phyloP scores from a whole-genome alignment of 1,139 yeast genomes.

The Arxiozyma bovina region DNA sequence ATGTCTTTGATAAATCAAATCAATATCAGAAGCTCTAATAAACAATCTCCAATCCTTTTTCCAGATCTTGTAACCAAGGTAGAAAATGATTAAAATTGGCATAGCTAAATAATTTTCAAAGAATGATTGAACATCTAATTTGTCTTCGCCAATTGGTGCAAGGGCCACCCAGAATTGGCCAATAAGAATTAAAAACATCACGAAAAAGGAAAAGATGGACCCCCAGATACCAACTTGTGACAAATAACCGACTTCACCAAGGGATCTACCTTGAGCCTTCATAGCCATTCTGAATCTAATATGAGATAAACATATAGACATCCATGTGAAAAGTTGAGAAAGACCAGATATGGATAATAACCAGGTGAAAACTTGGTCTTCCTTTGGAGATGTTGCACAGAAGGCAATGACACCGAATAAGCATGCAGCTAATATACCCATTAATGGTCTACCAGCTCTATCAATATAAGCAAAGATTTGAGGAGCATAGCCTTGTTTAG shows the following conservation, averaged over 20 bases:
- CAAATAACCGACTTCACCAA: constrained; percentile 47
- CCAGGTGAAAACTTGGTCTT: constrained; percentile 57
- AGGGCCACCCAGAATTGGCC: constrained; percentile 55
- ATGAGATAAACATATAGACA: constrained; percentile 52
- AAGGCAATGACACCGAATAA: constrained; percentile 50
- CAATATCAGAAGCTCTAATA: constrained; percentile 48
- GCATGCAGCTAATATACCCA: constrained; percentile 45
- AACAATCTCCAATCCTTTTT: constrained; percentile 47
- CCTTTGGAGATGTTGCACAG: constrained; percentile 50
- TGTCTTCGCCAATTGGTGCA: constrained; percentile 50
- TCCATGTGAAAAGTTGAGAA: constrained; percentile 62
- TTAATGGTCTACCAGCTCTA: constrained; percentile 58
- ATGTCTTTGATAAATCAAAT: constrained; percentile 66
- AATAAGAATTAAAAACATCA: constrained; percentile 43
- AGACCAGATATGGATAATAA: constrained; percentile 59
- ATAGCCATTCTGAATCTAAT: constrained; percentile 60
- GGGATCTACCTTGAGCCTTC: constrained; percentile 46
- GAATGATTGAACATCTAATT: constrained; percentile 46
- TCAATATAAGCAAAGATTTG: constrained; percentile 56
- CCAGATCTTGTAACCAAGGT: constrained; percentile 50
- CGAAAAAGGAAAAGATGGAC: constrained; percentile 41
- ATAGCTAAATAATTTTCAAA: constrained; percentile 57
- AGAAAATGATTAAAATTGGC: constrained; percentile 52
- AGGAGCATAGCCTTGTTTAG: constrained; percentile 60
- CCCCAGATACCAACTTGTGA: constrained; percentile 52